Conservation (phyloP, 768 basidiomycete species). For the Trametes cingulata region DNA sequence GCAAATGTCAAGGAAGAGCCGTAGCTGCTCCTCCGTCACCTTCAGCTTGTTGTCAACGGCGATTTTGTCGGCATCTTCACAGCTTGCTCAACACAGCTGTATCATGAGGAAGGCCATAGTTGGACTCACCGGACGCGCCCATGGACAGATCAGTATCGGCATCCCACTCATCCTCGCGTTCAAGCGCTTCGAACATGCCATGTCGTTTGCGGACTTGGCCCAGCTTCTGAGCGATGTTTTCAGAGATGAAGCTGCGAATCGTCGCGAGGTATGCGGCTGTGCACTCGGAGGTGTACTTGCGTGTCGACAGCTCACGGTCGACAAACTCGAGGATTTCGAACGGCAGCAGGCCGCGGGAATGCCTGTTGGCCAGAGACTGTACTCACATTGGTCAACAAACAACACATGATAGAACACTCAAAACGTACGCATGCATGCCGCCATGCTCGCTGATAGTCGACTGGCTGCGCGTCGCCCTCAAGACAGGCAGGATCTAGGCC, state of each 20-base stretch:
- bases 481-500: constrained; percentile 95
- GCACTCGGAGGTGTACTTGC: constrained; percentile 67
- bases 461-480: constrained; percentile 92
- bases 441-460: constrained; percentile 88
- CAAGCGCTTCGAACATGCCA: constrained; percentile 84
- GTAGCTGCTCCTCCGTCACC: constrained; percentile 81
- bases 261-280: constrained; percentile 68
- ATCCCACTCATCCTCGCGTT: constrained; percentile 75
- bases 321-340: constrained; percentile 82
- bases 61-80: constrained; percentile 60
- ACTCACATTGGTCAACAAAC: not conserved
- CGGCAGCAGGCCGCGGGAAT: constrained; percentile 71
- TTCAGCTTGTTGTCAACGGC: constrained; percentile 90
- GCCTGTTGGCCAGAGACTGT: constrained; percentile 64
- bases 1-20: constrained; percentile 80
- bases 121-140: constrained; percentile 60
- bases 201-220: constrained; percentile 66
- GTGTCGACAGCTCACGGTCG: constrained; percentile 58
- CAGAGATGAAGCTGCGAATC: constrained; percentile 68
- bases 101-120: not conserved
- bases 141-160: constrained; percentile 73
- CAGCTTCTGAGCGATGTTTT: constrained; percentile 65
- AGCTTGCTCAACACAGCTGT: constrained; percentile 5
- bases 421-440: constrained; percentile 71
- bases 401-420: not conserved